Conservation (phyloP, 2,329 filamentous ascomycete genomes). For the Teratosphaeriaceae sp. region DNA sequence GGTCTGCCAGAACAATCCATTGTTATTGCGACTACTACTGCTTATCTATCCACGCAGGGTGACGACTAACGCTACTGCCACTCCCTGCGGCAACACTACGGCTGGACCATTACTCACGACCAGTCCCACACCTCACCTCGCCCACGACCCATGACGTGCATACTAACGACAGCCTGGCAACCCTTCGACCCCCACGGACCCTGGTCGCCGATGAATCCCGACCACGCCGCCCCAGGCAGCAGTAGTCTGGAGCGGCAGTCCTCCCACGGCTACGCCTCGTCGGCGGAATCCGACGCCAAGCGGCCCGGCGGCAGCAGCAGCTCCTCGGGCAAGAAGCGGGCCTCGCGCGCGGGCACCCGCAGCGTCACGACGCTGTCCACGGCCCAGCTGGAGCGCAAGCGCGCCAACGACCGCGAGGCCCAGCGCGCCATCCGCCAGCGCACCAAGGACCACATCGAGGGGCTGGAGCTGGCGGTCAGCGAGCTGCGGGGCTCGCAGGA, state of each 20-base stretch:
- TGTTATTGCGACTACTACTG: too few species aligned
- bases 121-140: too few species aligned
- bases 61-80: too few species aligned
- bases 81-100: too few species aligned
- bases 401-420: slow-evolving; percentile 84
- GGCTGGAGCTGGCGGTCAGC: slow-evolving; percentile 62
- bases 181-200: slow-evolving; percentile 21
- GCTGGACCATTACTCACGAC: too few species aligned
- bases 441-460: slow-evolving; percentile 73
- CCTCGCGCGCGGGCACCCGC: slow-evolving; percentile 42
- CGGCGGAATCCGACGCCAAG: slow-evolving; percentile 23
- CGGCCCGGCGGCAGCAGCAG: slow-evolving; percentile 21
- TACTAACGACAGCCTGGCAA: slow-evolving; percentile 24
- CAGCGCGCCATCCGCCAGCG: slow-evolving; percentile 79
- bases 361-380: slow-evolving; percentile 83
- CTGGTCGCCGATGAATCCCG: slow-evolving; percentile 28
- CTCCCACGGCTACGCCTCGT: slow-evolving; percentile 24
- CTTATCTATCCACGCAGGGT: too few species aligned
- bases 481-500: slow-evolving; percentile 75
- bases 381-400: slow-evolving; percentile 81
- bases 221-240: slow-evolving; percentile 14
- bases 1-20: too few species aligned
- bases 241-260: slow-evolving; percentile 17
- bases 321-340: slow-evolving; percentile 27
- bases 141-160: slow-evolving; percentile 27